These are phyloP conservation scores for Boletus pseudo-olivaceus DNA, from an alignment of 768 basidiomycete species.

Conservation along the genomic window DNA sequence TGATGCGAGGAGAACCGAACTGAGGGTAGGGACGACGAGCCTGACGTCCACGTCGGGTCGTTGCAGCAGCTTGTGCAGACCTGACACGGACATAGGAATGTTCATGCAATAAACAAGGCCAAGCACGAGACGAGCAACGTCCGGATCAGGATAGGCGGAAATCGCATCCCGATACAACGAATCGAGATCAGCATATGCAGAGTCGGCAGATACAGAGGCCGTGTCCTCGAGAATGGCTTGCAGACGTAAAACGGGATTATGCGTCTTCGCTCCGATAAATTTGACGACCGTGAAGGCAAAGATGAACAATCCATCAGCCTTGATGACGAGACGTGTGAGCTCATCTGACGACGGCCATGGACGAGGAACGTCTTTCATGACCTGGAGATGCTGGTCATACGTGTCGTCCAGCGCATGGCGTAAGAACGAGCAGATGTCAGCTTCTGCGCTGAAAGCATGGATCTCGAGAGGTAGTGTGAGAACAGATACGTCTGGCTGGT, in stretches of 20 bases:
- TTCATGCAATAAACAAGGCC: conserved; percentile 16
- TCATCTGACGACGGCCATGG: conserved; percentile 26
- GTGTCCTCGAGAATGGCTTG: conserved; percentile 14
- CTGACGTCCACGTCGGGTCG: conserved; percentile 14
- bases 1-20: conserved; percentile 17
- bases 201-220: not conserved
- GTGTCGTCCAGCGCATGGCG: conserved; percentile 16
- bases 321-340: conserved; percentile 17
- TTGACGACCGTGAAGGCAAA: conserved; percentile 29
- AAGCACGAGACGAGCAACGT: conserved; percentile 15
- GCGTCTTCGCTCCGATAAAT: conserved; percentile 20
- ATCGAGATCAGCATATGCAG: conserved; percentile 20
- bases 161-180: conserved; percentile 19
- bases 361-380: conserved; percentile 17
- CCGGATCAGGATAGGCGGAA: conserved; percentile 16
- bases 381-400: conserved; percentile 14
- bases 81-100: conserved; percentile 10
- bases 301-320: conserved; percentile 27
- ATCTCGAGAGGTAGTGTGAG: conserved; percentile 16
- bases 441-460: conserved; percentile 18
- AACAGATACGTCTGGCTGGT: conserved; percentile 9
- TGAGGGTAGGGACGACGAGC: conserved; percentile 13
- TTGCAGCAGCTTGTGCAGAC: conserved; percentile 13
- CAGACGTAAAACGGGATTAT: conserved; percentile 11
- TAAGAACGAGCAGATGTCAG: conserved; percentile 23